Base-by-base conservation (phyloP, 495 filamentous ascomycete genomes). In the Penicillium samsonianum region DNA sequence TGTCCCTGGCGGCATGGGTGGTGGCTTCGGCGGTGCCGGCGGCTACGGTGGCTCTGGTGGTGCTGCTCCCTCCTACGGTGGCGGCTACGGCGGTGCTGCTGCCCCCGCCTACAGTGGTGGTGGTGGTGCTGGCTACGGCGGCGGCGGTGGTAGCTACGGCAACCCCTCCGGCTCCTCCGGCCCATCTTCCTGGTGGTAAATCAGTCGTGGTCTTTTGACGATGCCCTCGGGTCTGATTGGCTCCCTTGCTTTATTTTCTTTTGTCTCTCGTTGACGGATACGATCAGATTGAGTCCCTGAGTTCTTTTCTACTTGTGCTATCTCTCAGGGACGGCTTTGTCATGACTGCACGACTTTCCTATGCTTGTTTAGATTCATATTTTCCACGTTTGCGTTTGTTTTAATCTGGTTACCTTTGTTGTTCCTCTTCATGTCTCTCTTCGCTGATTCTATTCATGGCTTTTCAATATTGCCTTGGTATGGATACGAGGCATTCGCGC, bases 171-270 rank as follows among this genome's bases (percentile, higher is more conserved):
- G 90, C 65, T 79, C 86, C 63, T 88, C 86, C 57, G 89, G 88
- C 63, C 88, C 89, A 72, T 90, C 85, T 60, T 92, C 88, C 62
- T 98, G 94, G 94, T 98, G 93, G 94, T 97, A 96, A 82, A 85
- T 69, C 64, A 59, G 65, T 74, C 68, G 76, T 78, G 73, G 71
- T 78, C 72, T 71, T 62, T 63, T 74, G 74, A 75, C 70, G 73
- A 74, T 71, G 77, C 73, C 67, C 67, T 71, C 64, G 62, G 64
- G 66, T 78, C 75, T 77, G 73, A 73, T 73, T 75, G 68, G 69
- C 67, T 75, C 70, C 68, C 65, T 57, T 63, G 53, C 67, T 70
- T 60, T 63, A 67, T 73, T 73, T 78, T 67, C 62, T 69, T 75
- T 70, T 60, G 51, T 63, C 58, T 67, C 50, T 73, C 65, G 49